Conservation (phyloP, 305 asterid genomes). For the Fraxinus sp. region DNA sequence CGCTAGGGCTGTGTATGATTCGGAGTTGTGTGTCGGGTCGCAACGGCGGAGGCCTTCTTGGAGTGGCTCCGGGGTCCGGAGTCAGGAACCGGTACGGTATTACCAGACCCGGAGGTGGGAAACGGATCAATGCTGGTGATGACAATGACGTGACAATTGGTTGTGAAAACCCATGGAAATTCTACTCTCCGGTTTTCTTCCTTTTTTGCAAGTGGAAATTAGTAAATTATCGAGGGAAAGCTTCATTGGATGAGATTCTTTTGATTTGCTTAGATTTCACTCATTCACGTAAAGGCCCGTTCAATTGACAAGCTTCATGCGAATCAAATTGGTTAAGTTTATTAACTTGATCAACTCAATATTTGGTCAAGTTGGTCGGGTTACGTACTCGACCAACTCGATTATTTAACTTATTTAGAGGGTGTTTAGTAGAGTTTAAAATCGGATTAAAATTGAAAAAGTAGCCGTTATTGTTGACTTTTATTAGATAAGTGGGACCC, state of each 20-base stretch:
- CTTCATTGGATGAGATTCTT: not conserved
- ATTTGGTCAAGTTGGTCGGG: not conserved
- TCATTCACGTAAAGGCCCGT: not conserved
- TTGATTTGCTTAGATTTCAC: not conserved
- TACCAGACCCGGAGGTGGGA: conserved; percentile 51
- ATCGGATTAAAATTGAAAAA: too few species aligned
- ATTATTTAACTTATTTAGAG: not conserved
- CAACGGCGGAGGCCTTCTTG: not conserved
- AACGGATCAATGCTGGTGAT: conserved; percentile 54
- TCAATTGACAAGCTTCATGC: not conserved
- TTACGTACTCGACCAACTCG: not conserved
- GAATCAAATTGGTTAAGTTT: not conserved
- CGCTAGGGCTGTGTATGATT: conserved; percentile 40
- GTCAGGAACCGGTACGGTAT: conserved; percentile 20
- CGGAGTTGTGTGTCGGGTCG: conserved; percentile 25
- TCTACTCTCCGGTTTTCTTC: not conserved
- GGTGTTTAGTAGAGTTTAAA: too few species aligned
- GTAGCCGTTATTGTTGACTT: too few species aligned
- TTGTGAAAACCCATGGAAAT: not conserved
- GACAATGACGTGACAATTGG: not conserved
- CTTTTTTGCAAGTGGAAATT: not conserved
- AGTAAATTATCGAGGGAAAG: not conserved
- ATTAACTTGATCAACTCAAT: not conserved
- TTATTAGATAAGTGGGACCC: too few species aligned
- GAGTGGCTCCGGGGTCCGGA: not conserved